A percentile compares a stretch with the other conserved stretches of the same genome.
Conservation (phyloP, 2,329 filamentous ascomycete species). For the Epichloe typhina region DNA sequence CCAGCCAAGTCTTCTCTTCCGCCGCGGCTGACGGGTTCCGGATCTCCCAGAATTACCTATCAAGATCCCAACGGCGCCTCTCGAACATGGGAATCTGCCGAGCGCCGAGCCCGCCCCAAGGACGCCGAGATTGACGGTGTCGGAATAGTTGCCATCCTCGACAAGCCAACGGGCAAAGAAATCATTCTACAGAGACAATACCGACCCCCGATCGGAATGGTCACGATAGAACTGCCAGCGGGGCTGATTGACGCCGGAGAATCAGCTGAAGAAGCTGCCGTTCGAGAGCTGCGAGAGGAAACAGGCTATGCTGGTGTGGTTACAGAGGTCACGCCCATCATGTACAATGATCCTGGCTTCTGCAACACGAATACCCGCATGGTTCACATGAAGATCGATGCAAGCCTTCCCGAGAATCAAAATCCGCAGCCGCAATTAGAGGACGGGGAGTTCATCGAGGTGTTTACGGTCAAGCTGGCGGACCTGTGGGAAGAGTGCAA, state of each 20-base stretch:
- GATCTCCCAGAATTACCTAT: slow-evolving; percentile 41
- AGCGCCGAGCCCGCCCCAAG: slow-evolving; percentile 53
- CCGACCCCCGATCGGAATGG: slow-evolving; percentile 44
- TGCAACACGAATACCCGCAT: slow-evolving; percentile 55
- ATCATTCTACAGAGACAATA: slow-evolving; percentile 56
- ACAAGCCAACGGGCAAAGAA: slow-evolving; percentile 37
- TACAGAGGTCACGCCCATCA: slow-evolving; percentile 46
- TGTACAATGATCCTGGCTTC: slow-evolving; percentile 55
- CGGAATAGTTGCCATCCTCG: slow-evolving; percentile 57
- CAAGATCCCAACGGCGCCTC: slow-evolving; percentile 44
- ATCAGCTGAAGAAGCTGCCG: slow-evolving; percentile 45
- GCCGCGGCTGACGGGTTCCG: neutral
- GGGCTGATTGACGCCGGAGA: slow-evolving; percentile 51
- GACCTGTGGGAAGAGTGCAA: slow-evolving; percentile 54
- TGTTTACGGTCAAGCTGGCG: slow-evolving; percentile 53
- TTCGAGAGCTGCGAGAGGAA: slow-evolving; percentile 53
- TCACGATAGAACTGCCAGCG: slow-evolving; percentile 52
- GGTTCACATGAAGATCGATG: slow-evolving; percentile 63
- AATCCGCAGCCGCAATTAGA: slow-evolving; percentile 57
- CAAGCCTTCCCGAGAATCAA: slow-evolving; percentile 54
- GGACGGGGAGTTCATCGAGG: slow-evolving; percentile 73
- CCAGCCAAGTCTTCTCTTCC: neutral
- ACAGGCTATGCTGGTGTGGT: slow-evolving; percentile 49
- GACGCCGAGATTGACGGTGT: slow-evolving; percentile 55
- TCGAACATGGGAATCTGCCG: slow-evolving; percentile 59